Conservation (phyloP, 805 yeast species). For the Metschnikowia cerradonensis region DNA sequence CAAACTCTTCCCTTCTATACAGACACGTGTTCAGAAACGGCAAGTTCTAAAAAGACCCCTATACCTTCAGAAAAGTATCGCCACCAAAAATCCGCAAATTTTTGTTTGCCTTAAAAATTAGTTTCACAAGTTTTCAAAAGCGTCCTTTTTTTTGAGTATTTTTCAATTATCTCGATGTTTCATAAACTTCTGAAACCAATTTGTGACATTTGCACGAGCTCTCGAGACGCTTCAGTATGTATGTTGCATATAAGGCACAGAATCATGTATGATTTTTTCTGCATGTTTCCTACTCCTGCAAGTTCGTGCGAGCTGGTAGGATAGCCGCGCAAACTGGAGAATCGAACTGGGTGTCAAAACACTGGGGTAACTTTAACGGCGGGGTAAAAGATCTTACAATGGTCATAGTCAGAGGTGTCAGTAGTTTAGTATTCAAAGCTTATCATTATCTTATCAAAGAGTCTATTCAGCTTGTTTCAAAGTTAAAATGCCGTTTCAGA, state of each 20-base stretch:
- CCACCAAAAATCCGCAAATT: neutral
- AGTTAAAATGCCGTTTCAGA: neutral
- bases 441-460: neutral
- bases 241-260: neutral
- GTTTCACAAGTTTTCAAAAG: neutral
- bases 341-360: neutral
- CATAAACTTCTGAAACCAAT: neutral
- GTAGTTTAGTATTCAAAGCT: neutral
- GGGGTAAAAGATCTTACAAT: neutral
- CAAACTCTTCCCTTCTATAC: slow-evolving; percentile 3
- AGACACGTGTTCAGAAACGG: slow-evolving; percentile 6
- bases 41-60: neutral
- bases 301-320: slow-evolving; percentile 1
- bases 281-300: slow-evolving; percentile 1
- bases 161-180: neutral
- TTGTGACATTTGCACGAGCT: neutral
- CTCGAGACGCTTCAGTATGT: neutral
- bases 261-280: slow-evolving; percentile 1
- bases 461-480: neutral
- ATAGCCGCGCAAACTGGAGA: slow-evolving; percentile 2
- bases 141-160: neutral
- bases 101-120: too few relatives aligned
- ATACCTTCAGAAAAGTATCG: neutral
- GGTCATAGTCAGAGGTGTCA: neutral
- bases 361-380: neutral